Evolutionary conservation across 2,329 filamentous ascomycete genomes (phyloP).

Genomic region (Ploettnerulaceae sp.): DNA sequence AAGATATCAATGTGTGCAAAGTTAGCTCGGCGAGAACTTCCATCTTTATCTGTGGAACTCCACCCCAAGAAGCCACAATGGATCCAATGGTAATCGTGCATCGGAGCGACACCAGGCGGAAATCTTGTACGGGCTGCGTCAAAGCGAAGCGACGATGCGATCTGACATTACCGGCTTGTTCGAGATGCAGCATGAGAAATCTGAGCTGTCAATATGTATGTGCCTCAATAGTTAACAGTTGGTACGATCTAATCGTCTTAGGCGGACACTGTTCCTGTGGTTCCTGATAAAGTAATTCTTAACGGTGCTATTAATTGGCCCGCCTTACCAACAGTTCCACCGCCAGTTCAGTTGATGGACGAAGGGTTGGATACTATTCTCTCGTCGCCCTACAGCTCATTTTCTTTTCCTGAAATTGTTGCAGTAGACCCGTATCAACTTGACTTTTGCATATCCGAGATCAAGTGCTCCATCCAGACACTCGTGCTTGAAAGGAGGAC

Average conservation of each 20-base stretch:
- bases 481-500: conserved; percentile 16
- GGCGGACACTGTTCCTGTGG: background rate
- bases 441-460: conserved; percentile 13
- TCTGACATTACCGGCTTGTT: conserved; percentile 21
- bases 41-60: no score
- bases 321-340: background rate
- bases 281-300: background rate
- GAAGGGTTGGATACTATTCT: background rate
- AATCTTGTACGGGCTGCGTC: conserved; percentile 24
- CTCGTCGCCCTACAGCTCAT: conserved; percentile 12
- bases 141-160: conserved; percentile 28
- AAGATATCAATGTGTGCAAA: no score
- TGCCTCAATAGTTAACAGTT: background rate
- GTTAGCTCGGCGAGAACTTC: no score
- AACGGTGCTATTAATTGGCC: background rate
- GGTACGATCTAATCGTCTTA: background rate
- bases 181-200: conserved; percentile 17
- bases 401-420: conserved; percentile 7
- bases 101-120: conserved; percentile 15
- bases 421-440: conserved; percentile 9
- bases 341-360: background rate
- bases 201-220: conserved; percentile 25
- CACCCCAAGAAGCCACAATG: background rate
- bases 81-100: conserved; percentile 2
- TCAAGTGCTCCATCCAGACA: conserved; percentile 12